Evolutionary conservation across 1,284 basidiomycete species (phyloP).

Genomic region (Marasmius tenuissimus): DNA sequence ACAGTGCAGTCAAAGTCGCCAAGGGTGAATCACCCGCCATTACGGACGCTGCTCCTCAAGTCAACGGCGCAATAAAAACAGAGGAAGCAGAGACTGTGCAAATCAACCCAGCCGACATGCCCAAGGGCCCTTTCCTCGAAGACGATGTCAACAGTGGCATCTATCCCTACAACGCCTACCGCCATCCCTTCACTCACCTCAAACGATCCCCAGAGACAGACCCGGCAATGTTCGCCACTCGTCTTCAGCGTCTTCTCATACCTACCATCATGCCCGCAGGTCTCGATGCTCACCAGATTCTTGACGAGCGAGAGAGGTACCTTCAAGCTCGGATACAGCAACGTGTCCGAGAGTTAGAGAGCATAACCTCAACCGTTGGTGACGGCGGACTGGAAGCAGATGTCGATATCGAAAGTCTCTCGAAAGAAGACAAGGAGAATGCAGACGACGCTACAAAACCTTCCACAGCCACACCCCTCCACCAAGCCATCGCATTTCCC

Average conservation of each 20-base stretch:
- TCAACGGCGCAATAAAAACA: constrained; percentile 29
- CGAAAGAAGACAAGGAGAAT: constrained; percentile 48
- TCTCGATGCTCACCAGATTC: constrained; percentile 87
- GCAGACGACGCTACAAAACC: constrained; percentile 14
- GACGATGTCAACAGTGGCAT: constrained; percentile 81
- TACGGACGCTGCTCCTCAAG: constrained; percentile 24
- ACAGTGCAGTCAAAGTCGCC: constrained; percentile 78
- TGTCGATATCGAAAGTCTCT: constrained; percentile 45
- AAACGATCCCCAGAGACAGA: constrained; percentile 61
- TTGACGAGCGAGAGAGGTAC: constrained; percentile 90
- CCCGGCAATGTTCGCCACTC: constrained; percentile 62
- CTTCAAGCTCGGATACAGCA: constrained; percentile 90
- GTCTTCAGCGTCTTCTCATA: constrained; percentile 80
- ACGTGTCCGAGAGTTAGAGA: constrained; percentile 88
- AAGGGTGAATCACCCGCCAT: constrained; percentile 52
- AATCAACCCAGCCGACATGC: constrained; percentile 51
- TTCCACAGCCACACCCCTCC: constrained; percentile 11
- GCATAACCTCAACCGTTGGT: constrained; percentile 80
- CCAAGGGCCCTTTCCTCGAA: constrained; percentile 74
- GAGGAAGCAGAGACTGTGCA: constrained; percentile 41
- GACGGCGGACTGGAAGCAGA: constrained; percentile 69
- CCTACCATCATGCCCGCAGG: constrained; percentile 93
- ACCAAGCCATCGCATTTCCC: constrained; percentile 2
- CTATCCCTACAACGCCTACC: constrained; percentile 96
- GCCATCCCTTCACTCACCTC: constrained; percentile 81